Evolutionary conservation across 495 filamentous ascomycete species (phyloP).

Genomic region (Hypoxylon subgilvum): DNA sequence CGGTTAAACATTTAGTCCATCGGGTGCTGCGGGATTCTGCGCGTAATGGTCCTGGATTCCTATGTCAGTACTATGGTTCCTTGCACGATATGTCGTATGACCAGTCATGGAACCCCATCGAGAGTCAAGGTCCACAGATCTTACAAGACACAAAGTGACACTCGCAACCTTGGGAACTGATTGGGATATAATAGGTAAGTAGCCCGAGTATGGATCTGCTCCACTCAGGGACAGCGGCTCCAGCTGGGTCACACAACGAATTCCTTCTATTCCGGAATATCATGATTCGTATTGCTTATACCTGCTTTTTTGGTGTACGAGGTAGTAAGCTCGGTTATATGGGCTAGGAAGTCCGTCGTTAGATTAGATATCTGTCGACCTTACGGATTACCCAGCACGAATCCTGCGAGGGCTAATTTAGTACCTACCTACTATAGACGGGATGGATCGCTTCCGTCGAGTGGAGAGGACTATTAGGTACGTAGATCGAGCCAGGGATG

Average conservation of each 20-base stretch:
- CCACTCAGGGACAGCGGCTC: background rate
- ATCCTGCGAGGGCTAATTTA: background rate
- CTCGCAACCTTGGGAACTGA: too few species aligned
- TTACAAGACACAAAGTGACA: too few species aligned
- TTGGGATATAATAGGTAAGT: too few species aligned
- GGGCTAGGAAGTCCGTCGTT: background rate
- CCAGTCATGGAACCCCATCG: too few species aligned
- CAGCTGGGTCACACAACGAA: slow-evolving; percentile 2
- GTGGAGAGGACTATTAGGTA: background rate
- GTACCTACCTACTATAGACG: background rate
- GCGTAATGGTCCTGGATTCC: too few species aligned
- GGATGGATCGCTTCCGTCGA: background rate
- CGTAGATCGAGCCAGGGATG: slow-evolving; percentile 1
- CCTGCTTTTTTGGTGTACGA: slow-evolving; percentile 5
- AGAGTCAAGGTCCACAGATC: too few species aligned
- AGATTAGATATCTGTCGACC: background rate
- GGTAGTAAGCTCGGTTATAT: slow-evolving; percentile 9
- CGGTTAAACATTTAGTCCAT: too few species aligned
- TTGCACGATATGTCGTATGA: too few species aligned
- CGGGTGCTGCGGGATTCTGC: too few species aligned
- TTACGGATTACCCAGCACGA: background rate
- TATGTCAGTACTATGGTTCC: too few species aligned
- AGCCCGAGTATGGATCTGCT: too few species aligned
- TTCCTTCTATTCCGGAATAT: background rate
- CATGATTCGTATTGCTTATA: background rate